phyloP scores from a whole-genome alignment of 208 protist species.

The Acanthamoeba quina region DNA sequence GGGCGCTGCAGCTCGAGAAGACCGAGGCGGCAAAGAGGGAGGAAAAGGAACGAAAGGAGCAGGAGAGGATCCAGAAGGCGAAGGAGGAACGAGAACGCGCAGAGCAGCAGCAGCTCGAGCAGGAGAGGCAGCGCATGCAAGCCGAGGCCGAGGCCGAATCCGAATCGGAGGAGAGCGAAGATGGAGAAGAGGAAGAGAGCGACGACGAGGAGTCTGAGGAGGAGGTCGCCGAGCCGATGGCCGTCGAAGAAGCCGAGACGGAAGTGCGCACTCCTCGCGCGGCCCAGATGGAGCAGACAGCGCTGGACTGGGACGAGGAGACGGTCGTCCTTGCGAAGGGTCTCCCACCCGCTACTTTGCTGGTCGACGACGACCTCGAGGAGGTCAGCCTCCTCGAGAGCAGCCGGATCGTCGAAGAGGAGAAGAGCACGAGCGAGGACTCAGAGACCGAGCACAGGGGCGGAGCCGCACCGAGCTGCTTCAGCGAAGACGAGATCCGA shows the following conservation, averaged over 20 bases:
- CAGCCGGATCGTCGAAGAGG: constrained; percentile 45
- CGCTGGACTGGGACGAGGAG: constrained; percentile 25
- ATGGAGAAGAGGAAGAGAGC: background rate
- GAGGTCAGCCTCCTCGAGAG: constrained; percentile 36
- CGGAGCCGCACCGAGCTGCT: background rate
- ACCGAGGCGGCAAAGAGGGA: background rate
- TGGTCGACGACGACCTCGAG: background rate
- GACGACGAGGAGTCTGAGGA: background rate
- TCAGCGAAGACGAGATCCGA: constrained; percentile 22
- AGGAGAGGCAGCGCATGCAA: constrained; percentile 3
- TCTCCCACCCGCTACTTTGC: background rate
- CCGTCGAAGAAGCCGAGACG: background rate
- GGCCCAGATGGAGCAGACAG: background rate
- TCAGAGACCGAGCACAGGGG: constrained; percentile 5
- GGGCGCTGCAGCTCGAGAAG: background rate
- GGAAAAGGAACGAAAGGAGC: background rate
- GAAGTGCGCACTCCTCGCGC: background rate
- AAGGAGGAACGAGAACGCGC: background rate
- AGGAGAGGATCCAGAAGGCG: background rate
- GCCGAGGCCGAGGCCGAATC: background rate
- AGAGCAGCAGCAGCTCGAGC: background rate
- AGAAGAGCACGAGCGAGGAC: constrained; percentile 22
- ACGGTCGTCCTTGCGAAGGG: background rate
- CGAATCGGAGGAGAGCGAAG: background rate
- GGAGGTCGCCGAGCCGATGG: background rate